A percentile compares a stretch with the other conserved stretches of the same genome.
These are phyloP conservation scores for Candida chauliodis DNA, from an alignment of 805 yeast genomes.

Conservation along the genomic window DNA sequence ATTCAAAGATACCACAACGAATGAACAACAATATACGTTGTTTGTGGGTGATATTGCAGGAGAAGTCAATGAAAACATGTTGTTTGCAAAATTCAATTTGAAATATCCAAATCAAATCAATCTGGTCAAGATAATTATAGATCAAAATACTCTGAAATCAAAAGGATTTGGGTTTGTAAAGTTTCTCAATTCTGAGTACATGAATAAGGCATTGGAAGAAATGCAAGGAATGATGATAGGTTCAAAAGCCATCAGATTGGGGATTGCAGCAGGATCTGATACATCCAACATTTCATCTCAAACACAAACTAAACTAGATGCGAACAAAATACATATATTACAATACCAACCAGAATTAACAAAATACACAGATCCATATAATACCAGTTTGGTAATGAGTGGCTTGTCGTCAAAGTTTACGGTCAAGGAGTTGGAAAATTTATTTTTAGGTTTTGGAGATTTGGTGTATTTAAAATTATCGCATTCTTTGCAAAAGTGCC, in stretches of 20 bases:
- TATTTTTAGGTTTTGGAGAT: conserved; percentile 65
- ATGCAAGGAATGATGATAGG: conserved; percentile 78
- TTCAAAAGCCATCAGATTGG: conserved; percentile 76
- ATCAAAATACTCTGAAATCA: conserved; percentile 63
- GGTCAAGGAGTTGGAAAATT: conserved; percentile 56
- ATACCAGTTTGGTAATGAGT: conserved; percentile 70
- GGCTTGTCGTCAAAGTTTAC: conserved; percentile 60
- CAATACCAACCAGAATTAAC: conserved; percentile 54
- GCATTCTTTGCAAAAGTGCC: conserved; percentile 19
- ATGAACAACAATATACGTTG: conserved; percentile 44
- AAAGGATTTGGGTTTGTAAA: conserved; percentile 92
- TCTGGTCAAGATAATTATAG: conserved; percentile 76
- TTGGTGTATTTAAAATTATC: conserved; percentile 24
- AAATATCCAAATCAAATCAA: conserved; percentile 66
- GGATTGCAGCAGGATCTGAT: conserved; percentile 31
- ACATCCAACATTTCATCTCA: conserved; percentile 7
- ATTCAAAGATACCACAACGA: conserved; percentile 1
- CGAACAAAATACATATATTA: conserved; percentile 17
- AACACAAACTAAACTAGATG: conserved; percentile 14
- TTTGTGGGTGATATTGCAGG: conserved; percentile 85
- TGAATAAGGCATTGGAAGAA: conserved; percentile 67
- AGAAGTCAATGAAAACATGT: conserved; percentile 63
- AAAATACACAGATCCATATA: conserved; percentile 75
- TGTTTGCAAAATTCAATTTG: conserved; percentile 63
- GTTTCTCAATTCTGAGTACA: conserved; percentile 61